Conservation (phyloP, 129 eudicot species). For the Cynara cardunculus region DNA sequence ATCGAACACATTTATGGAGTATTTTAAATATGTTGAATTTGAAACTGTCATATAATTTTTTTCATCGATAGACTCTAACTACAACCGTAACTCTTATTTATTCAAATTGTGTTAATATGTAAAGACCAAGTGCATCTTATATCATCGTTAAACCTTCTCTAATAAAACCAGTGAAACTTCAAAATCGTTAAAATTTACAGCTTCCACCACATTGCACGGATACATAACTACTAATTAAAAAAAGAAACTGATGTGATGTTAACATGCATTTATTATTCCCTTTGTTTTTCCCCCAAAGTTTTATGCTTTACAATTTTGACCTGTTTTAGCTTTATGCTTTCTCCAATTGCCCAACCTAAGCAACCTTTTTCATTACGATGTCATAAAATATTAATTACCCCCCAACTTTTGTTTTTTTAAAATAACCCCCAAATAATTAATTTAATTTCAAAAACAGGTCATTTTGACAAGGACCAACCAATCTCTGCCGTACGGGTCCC, state of each 20-base stretch:
- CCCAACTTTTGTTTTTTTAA: slow-evolving; percentile 6
- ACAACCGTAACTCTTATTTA: no score
- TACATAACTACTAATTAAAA: no score
- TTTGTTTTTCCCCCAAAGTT: slow-evolving; percentile 18
- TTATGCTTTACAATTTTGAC: slow-evolving; percentile 23
- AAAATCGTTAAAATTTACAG: no score
- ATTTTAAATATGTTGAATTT: no score
- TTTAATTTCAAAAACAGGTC: slow-evolving; percentile 19
- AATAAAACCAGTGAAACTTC: no score
- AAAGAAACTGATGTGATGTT: not conserved
- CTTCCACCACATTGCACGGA: no score
- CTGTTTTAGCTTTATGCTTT: slow-evolving; percentile 36
- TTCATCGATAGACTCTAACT: no score
- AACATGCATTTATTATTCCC: slow-evolving; percentile 28
- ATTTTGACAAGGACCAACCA: slow-evolving; percentile 25
- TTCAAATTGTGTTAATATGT: no score
- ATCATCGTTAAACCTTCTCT: no score
- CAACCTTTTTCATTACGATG: slow-evolving; percentile 23
- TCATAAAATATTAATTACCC: not conserved
- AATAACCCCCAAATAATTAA: slow-evolving; percentile 3
- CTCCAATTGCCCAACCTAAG: slow-evolving; percentile 29
- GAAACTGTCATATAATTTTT: no score
- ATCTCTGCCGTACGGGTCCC: slow-evolving; percentile 34
- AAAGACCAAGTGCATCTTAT: no score
- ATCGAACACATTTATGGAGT: no score